Evolutionary conservation across 306 rosid genomes (phyloP), one percentile per base, ranked within the genome.

Genomic region (Lagenaria siceraria): DNA sequence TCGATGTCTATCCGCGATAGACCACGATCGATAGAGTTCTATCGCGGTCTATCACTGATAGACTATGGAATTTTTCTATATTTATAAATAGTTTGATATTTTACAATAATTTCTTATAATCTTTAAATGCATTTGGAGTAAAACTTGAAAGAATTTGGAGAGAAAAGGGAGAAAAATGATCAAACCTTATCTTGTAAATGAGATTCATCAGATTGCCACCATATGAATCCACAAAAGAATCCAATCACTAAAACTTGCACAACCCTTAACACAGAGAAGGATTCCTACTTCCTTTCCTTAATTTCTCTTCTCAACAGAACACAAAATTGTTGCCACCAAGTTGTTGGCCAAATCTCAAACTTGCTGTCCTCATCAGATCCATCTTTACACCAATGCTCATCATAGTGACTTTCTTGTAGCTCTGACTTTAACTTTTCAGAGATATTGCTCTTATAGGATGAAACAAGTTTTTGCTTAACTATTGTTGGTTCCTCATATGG

Each of bases 131-230:
- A 43, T 43, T 43, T 35, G 51, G 2, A 2, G 52, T 68, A 18
- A n/a, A 35, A 68, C 7, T 8, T 5, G 9, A 60, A 11, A 12
- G 29, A 60, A 60, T 13, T 42, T 9, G 3, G 6, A 8, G 48
- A 42, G 48, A 42, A 10, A 8, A 42, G 2, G 12, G 48, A 12
- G 36, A 17, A 46, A n/a, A 52, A 40, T 24, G 48, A 42, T 27
- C 51, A 4, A 79, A 93, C 95, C 88, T 89, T 91, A 78, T 93
- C 95, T 75, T 89, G 90, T 58, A 93, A 64, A 78, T 87, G 86
- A 21, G 86, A 61, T 65, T 55, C 76, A 49, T 82, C 71, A 5
- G 91, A 89, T 25, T 85, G 85, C 81, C 84, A 90, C 98, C 98
- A 90, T 0, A 93, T 79, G 5, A 88, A 79, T 74, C 98, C 97